Base-by-base conservation (phyloP, 352 stramenopile species). In the Pythium rishiriense region DNA sequence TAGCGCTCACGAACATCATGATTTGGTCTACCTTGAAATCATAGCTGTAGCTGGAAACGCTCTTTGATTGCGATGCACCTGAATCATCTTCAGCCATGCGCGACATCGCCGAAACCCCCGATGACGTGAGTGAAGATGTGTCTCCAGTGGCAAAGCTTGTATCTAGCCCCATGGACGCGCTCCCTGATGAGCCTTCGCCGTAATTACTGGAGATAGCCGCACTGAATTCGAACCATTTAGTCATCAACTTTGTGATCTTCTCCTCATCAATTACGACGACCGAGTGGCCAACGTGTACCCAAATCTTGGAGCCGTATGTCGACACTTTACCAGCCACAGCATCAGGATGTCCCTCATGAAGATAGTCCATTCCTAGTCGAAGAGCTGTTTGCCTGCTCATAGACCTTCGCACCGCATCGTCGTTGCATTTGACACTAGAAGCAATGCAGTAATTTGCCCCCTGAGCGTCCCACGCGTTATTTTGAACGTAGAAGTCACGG, bases 401-500 rank as follows among this genome's bases (percentile, higher is more conserved):
- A 28, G 56, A 31, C 11, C 69, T 47, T 43, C 55, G 65, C 52
- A 62, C 25, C 43, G 48, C 26, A 46, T 69, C 60, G 17, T 56
- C 50, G 21, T 67, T 50, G 15, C 56, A 47, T 24, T 64, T 68
- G 28, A 96, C 75, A 52, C 87, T 96, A 15, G 85, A 94, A 41
- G 82, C 81, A 53, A 96, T 85, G 22, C 87, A 96, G 37, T 91
- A 69, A 49, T 79, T 89, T 14, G 62, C 71, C 41, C 57, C 54
- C 1, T 73, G 54, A 10, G 77, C 48, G 1, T 75, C 58, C 48
- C 63, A 77, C 7, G 77, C 61, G 53, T 83, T 85, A 33, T 85
- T 92, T 64, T 95, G 85, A 9, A 95, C 58, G 52, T 83, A 96
- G 70, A 93, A 96, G 19, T 90, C 83, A 12, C 61, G 59, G 21